A percentile compares a stretch with the other conserved stretches of the same genome.
Conservation (phyloP, 495 filamentous ascomycete species). For the Alectoria sarmentosa region DNA sequence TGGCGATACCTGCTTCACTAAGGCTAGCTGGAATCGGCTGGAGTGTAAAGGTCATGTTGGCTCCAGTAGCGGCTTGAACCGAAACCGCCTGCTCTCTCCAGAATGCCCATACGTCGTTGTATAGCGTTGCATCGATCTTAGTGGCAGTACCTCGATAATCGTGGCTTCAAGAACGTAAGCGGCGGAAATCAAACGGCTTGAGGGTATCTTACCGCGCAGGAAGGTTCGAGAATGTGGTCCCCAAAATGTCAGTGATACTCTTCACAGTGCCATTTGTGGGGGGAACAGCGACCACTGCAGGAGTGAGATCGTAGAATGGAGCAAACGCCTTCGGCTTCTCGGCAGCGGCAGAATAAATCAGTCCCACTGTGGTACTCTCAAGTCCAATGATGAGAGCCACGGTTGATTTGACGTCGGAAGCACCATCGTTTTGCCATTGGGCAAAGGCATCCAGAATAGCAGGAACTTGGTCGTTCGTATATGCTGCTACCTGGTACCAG, state of each 20-base stretch:
- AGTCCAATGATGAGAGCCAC: conserved; percentile 9
- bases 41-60: too few relatives aligned
- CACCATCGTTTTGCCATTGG: conserved; percentile 15
- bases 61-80: too few relatives aligned
- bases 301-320: conserved; percentile 17
- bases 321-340: conserved; percentile 25
- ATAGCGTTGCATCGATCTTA: too few relatives aligned
- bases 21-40: too few relatives aligned
- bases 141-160: too few relatives aligned
- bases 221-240: conserved; percentile 15
- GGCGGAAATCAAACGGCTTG: not conserved
- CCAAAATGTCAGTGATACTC: conserved; percentile 3
- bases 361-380: conserved; percentile 10
- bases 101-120: too few relatives aligned
- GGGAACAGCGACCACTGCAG: not conserved
- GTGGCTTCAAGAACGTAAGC: too few relatives aligned
- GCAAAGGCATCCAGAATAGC: conserved; percentile 14
- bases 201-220: not conserved
- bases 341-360: conserved; percentile 15
- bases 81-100: too few relatives aligned
- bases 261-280: conserved; percentile 2
- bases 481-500: conserved; percentile 12
- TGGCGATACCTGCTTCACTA: too few relatives aligned
- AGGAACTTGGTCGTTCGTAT: conserved; percentile 7
- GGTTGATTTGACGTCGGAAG: conserved; percentile 15